A percentile compares a stretch with the other conserved stretches of the same genome.
These are phyloP conservation scores for Botryotinia calthae DNA, from an alignment of 2,329 filamentous ascomycete genomes.

Conservation along the genomic window DNA sequence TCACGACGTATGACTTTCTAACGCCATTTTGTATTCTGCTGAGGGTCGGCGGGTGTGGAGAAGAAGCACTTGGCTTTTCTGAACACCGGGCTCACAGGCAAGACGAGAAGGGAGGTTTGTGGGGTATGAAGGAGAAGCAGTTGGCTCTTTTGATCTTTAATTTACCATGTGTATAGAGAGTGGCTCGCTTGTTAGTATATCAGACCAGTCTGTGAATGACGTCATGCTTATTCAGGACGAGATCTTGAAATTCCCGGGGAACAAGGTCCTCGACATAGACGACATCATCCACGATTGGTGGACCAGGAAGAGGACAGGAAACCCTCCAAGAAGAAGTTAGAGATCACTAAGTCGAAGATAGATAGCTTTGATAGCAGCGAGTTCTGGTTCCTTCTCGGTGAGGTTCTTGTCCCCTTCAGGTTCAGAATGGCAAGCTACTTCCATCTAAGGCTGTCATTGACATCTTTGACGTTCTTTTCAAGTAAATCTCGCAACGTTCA, in stretches of 20 bases:
- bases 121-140: background rate
- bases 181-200: too few relatives aligned
- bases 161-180: background rate
- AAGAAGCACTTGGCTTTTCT: background rate
- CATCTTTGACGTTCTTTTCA: conserved; percentile 52
- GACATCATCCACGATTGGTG: background rate
- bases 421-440: conserved; percentile 48
- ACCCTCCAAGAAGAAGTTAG: background rate
- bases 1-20: background rate
- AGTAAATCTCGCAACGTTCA: conserved; percentile 46
- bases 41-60: background rate
- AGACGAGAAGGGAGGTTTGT: background rate
- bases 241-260: too few relatives aligned
- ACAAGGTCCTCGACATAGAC: background rate
- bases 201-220: too few relatives aligned
- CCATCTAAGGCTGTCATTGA: conserved; percentile 51
- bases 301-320: background rate
- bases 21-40: background rate
- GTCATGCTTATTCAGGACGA: too few relatives aligned
- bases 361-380: background rate
- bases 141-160: background rate
- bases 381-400: conserved; percentile 38
- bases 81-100: background rate
- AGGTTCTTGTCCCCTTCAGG: conserved; percentile 42
- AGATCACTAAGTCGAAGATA: background rate